Evolutionary conservation across 164 flowering plant genomes (phyloP), one percentile per base, ranked within the genome.

Genomic region (Dillenia suffruticosa): DNA sequence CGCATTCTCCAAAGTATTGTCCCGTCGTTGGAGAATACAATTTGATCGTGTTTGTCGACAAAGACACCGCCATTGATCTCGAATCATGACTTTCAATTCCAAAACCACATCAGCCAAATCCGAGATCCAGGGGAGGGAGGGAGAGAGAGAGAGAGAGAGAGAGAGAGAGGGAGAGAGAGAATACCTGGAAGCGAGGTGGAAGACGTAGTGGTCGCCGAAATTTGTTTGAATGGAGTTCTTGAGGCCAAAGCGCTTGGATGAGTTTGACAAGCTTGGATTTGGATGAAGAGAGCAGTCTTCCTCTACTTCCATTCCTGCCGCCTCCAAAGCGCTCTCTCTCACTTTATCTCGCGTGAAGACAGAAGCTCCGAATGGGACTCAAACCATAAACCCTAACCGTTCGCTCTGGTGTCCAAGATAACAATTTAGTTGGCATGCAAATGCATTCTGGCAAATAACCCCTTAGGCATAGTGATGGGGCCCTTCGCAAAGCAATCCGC

Each of bases 131-230:
- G 59, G 9, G 32, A 13, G 14, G 45, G 53, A 55, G 58, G 62
- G 43, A 26, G 2, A 19, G 14, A 13, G 50, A 14, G 44, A 4
- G 3, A 16, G n/a, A 11, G 57, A 59, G 53, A 16, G 10, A 51
- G 59, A 48, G 53, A 55, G 58, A 64, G 43, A 26, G 2, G 15
- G 14, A 13, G 50, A 14, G 44, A 4, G 3, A 16, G n/a, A 11
- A 32, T 78, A 90, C 97, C 79, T 83, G 66, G 90, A 76, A 56
- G 75, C 89, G 49, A 89, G 84, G 76, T 94, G 90, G 71, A 94
- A 91, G 62, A 91, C 93, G 69, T 89, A 94, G 61, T 94, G 96
- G 46, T 88, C 89, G 47, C 89, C 96, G 66, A 91, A 94, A 68
- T 82, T 91, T 26, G 99, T 94, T 61, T 91, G 99, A 52, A 94